Base-by-base conservation (phyloP, 2,329 filamentous ascomycete genomes). In the Bipolaris oryzae region DNA sequence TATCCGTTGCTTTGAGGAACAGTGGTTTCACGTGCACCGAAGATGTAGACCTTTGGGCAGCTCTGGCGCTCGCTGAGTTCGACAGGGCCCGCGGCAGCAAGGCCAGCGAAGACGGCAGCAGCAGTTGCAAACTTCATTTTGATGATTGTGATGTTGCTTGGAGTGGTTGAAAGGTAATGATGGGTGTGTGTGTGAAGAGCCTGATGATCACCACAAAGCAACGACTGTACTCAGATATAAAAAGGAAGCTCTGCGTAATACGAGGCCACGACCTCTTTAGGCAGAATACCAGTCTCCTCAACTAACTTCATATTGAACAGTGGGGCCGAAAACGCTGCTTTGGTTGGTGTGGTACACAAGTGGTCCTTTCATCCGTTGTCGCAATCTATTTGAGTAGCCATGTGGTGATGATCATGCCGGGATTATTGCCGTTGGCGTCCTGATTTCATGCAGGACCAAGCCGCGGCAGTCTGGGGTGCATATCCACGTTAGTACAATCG, bases 1-100 rank as follows among this genome's bases (percentile, higher is more conserved):
- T 76, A 79, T 15, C 77, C 77, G 28, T 67, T 66, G 59, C 63
- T 67, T n/a, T 76, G 63, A 35, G 72, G 57, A 7, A 70, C 73
- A 5, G 77, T 79, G 0, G 78, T 79, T 58, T 79, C 78, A 50
- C 78, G 77, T 39, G 78, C 78, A 37, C 77, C 78, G 49, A 79
- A 79, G 57, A 79, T 66, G 64, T 80, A 77, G 51, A 80, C 76
- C 46, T 73, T 75, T 25, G 78, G 77, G 64, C 78, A 80, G 49
- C 58, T 69, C 46, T 74, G 68, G 41, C 74, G 70, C 61, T 74
- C 71, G n/a, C 56, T 42, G 45, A 76, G 52, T 38, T 77, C 74
- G 10, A 76, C 66, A 1, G 76, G 76, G 48, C 66, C 67, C 31
- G 76, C 74, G 52, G 70, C 68, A 54, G 69, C 74, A 28, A 73